Percentiles rank a stretch among this genome's conserved stretches.
Conservation (phyloP, 192 early-diverging fungal genomes). For the Lobosporangium transversale region DNA sequence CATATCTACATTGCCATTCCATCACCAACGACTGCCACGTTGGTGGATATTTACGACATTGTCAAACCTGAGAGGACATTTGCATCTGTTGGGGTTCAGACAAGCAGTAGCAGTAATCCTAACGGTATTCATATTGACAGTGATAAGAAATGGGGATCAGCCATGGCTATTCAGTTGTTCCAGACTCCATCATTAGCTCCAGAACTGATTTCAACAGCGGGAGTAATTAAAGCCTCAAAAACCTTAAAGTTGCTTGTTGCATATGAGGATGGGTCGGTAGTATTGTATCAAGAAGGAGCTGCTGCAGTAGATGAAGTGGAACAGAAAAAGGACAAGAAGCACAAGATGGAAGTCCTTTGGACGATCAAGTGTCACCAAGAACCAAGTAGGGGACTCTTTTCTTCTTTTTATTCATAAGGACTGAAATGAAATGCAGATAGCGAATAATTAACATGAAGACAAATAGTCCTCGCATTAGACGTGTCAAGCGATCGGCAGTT, state of each 20-base stretch:
- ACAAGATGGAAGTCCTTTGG: constrained; percentile 41
- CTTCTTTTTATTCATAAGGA: not conserved
- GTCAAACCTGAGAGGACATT: constrained; percentile 40
- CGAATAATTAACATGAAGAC: too few species aligned
- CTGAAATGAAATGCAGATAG: too few species aligned
- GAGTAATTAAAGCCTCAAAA: not conserved
- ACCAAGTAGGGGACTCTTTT: constrained; percentile 21
- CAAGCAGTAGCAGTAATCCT: not conserved
- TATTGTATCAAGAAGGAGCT: constrained; percentile 19
- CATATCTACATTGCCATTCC: constrained; percentile 44
- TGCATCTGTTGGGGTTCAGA: constrained; percentile 17
- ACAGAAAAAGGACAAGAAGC: not conserved
- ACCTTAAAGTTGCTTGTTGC: constrained; percentile 40
- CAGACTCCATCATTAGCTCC: not conserved
- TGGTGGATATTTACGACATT: constrained; percentile 46
- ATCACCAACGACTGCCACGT: constrained; percentile 15
- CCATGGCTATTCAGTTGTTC: constrained; percentile 38
- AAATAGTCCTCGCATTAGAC: constrained; percentile 47
- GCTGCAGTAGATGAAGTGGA: not conserved
- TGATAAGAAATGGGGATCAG: constrained; percentile 40
- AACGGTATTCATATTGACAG: too few species aligned
- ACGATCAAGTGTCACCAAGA: constrained; percentile 42
- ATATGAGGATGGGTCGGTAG: constrained; percentile 51
- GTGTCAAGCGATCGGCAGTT: constrained; percentile 34
- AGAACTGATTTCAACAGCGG: not conserved